phyloP scores from a whole-genome alignment of 257 asterid species.

The Solanum pinnatisectum region DNA sequence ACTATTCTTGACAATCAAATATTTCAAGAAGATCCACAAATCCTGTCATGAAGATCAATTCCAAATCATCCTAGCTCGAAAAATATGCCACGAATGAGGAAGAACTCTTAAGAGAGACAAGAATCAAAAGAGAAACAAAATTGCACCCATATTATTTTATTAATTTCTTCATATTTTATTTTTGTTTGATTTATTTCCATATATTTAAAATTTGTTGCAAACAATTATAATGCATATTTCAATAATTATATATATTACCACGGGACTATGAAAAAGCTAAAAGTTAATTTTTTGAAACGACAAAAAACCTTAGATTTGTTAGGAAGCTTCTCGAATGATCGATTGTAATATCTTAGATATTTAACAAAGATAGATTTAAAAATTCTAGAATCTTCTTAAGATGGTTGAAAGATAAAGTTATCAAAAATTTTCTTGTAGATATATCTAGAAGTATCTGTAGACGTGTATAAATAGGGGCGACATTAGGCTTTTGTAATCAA shows the following conservation, averaged over 20 bases:
- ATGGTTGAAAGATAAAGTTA: background rate
- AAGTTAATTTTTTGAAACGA: too few relatives aligned
- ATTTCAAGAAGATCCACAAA: background rate
- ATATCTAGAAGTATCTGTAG: background rate
- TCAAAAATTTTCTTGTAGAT: fast-evolving
- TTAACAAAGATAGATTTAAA: too few relatives aligned
- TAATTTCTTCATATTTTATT: too few relatives aligned
- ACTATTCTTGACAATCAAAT: background rate
- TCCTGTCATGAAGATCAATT: background rate
- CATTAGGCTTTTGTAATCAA: background rate
- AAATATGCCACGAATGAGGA: background rate
- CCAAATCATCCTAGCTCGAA: background rate
- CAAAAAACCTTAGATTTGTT: background rate
- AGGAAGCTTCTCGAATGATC: background rate
- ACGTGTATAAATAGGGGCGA: background rate
- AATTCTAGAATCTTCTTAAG: background rate
- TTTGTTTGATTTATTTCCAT: too few relatives aligned
- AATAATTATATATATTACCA: background rate
- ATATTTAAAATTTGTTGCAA: background rate
- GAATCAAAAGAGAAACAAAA: background rate
- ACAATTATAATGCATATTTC: background rate
- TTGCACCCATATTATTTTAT: too few relatives aligned
- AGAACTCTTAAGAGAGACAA: background rate
- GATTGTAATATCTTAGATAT: background rate
- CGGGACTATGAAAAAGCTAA: background rate